Conservation (phyloP, 768 basidiomycete species). For the Lactarius psammicola region DNA sequence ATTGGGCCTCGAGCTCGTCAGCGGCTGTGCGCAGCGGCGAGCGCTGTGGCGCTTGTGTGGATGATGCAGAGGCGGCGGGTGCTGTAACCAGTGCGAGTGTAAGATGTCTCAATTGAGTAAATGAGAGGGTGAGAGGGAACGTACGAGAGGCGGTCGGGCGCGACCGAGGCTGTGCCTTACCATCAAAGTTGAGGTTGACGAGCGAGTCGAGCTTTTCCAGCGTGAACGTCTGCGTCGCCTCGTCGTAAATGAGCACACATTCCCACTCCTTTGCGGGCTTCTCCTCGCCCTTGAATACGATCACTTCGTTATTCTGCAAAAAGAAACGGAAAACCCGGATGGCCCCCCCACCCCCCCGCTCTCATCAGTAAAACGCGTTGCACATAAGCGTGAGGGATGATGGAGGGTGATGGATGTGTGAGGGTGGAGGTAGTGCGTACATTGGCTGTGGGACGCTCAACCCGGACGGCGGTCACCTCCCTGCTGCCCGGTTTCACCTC, state of each 20-base stretch:
- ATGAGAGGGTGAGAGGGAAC: slow-evolving; percentile 7
- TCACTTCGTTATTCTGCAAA: slow-evolving; percentile 49
- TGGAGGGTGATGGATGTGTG: not conserved
- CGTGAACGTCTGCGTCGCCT: slow-evolving; percentile 43
- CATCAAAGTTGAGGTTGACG: slow-evolving; percentile 25
- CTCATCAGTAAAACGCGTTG: not conserved
- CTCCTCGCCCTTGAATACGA: slow-evolving; percentile 59
- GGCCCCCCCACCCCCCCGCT: too few relatives aligned
- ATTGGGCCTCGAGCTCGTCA: slow-evolving; percentile 33
- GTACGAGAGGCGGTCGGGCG: slow-evolving; percentile 26
- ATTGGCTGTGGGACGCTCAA: slow-evolving; percentile 67
- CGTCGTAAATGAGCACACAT: slow-evolving; percentile 79
- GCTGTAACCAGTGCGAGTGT: not conserved
- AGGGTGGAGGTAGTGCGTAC: slow-evolving; percentile 40
- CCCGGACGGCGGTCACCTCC: slow-evolving; percentile 51
- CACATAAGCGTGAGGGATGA: not conserved
- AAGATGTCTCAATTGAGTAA: not conserved
- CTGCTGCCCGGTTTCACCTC: slow-evolving; percentile 54
- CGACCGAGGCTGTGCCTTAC: slow-evolving; percentile 6
- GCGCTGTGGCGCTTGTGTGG: slow-evolving; percentile 16
- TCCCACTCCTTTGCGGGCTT: slow-evolving; percentile 63
- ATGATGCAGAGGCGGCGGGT: slow-evolving; percentile 5
- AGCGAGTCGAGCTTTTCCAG: slow-evolving; percentile 29
- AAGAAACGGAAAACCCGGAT: not conserved
- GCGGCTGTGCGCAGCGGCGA: slow-evolving; percentile 21